Evolutionary conservation across 2,329 filamentous ascomycete species (phyloP).

Genomic region (Alternaria rosae): DNA sequence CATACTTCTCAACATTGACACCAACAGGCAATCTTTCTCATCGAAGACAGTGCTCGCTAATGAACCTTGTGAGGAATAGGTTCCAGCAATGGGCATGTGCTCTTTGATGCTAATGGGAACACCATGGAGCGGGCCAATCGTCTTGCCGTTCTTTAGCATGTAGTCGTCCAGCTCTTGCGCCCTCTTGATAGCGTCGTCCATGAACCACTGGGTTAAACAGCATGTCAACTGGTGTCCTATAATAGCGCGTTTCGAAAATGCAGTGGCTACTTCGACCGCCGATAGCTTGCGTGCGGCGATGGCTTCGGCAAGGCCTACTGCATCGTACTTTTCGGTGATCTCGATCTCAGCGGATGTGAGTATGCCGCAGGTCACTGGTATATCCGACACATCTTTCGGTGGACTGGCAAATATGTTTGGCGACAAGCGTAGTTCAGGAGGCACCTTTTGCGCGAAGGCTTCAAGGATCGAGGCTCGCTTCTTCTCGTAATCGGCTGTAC

Average conservation of each 20-base stretch:
- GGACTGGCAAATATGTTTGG: constrained; percentile 17
- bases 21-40: constrained; percentile 63
- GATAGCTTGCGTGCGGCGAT: constrained; percentile 49
- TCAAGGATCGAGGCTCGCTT: constrained; percentile 23
- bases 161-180: constrained; percentile 53
- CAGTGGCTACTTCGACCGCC: constrained; percentile 49
- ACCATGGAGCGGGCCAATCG: constrained; percentile 53
- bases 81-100: constrained; percentile 56
- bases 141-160: constrained; percentile 38
- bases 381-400: constrained; percentile 28
- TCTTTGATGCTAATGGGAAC: constrained; percentile 63
- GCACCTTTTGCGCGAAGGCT: constrained; percentile 23
- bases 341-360: constrained; percentile 55
- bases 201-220: constrained; percentile 32
- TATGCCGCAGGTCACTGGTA: constrained; percentile 50
- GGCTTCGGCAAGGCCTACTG: constrained; percentile 51
- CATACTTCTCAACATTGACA: constrained; percentile 59
- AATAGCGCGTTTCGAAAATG: constrained; percentile 30
- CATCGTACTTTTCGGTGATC: constrained; percentile 60
- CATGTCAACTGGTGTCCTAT: constrained; percentile 26
- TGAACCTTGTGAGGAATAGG: constrained; percentile 64
- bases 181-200: constrained; percentile 26
- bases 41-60: constrained; percentile 56
- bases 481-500: constrained; percentile 27
- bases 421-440: constrained; percentile 18